Percentiles rank a stretch among this genome's conserved stretches.
Evolutionary conservation across 192 early-diverging fungal species (phyloP).

Genomic region (Umbelopsis ramanniana): DNA sequence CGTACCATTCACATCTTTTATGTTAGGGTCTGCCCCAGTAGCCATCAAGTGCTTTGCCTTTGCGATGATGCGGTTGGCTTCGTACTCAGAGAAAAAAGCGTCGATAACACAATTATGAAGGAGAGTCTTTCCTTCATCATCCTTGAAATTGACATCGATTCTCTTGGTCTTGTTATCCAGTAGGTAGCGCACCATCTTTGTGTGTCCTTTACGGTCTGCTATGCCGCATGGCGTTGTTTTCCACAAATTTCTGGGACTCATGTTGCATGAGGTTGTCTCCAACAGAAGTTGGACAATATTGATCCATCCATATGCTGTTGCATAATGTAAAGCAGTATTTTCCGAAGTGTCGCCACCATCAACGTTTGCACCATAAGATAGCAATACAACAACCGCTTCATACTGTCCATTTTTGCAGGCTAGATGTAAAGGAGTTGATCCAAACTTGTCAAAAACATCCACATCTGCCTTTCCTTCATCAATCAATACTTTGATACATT

Average conservation of each 20-base stretch:
- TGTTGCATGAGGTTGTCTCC: slow-evolving; percentile 40
- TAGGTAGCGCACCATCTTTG: slow-evolving; percentile 45
- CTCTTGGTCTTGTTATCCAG: slow-evolving; percentile 23
- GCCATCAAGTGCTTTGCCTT: slow-evolving; percentile 33
- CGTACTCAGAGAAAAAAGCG: slow-evolving; percentile 21
- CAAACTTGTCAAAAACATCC: slow-evolving; percentile 34
- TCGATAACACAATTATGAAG: slow-evolving; percentile 42
- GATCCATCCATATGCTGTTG: slow-evolving; percentile 50
- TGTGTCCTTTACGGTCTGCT: slow-evolving; percentile 59
- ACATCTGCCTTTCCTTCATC: slow-evolving; percentile 34
- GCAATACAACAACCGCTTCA: slow-evolving; percentile 43
- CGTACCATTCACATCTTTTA: slow-evolving; percentile 38
- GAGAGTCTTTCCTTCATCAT: slow-evolving; percentile 53
- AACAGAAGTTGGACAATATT: slow-evolving; percentile 47
- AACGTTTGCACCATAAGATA: slow-evolving; percentile 49
- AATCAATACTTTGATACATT: slow-evolving; percentile 34
- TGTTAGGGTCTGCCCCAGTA: slow-evolving; percentile 45
- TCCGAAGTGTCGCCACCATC: slow-evolving; percentile 47
- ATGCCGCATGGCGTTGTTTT: slow-evolving; percentile 53
- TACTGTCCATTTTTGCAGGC: slow-evolving; percentile 50
- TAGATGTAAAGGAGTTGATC: slow-evolving; percentile 33
- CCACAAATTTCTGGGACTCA: slow-evolving; percentile 51
- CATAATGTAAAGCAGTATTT: slow-evolving; percentile 57
- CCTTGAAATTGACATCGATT: slow-evolving; percentile 51
- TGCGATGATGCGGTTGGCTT: slow-evolving; percentile 33